Percentiles rank a stretch among this genome's conserved stretches.
These are phyloP conservation scores for Amanita molliuscula DNA, from an alignment of 768 basidiomycete species.

Conservation along the genomic window DNA sequence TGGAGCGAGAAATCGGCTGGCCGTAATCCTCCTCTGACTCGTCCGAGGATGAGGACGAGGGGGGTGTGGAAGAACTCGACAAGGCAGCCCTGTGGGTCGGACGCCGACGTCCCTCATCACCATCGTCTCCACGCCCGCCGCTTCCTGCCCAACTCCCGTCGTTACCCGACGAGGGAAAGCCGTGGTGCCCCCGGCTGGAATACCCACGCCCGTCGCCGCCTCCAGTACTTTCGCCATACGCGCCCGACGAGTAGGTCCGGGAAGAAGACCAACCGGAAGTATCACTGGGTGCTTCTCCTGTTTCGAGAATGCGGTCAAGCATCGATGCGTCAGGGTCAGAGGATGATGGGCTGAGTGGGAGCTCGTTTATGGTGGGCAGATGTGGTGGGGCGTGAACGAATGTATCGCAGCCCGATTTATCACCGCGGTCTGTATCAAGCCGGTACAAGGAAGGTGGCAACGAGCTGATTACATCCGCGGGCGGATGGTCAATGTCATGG, in stretches of 20 bases:
- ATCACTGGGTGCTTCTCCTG: conserved; percentile 9
- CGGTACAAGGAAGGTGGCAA: neutral
- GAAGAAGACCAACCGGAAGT: conserved; percentile 14
- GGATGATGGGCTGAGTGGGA: neutral
- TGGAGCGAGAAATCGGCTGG: conserved; percentile 15
- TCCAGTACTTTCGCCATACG: conserved; percentile 4
- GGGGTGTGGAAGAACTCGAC: conserved; percentile 23
- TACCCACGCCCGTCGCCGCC: conserved; percentile 5
- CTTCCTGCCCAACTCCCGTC: conserved; percentile 14
- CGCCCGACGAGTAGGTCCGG: neutral
- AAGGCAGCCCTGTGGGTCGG: conserved; percentile 18
- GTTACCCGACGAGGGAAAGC: conserved; percentile 10
- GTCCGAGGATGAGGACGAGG: conserved; percentile 32
- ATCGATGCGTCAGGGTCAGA: neutral
- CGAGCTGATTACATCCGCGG: neutral
- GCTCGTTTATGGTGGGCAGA: neutral
- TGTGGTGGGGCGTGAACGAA: neutral
- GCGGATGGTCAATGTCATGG: neutral
- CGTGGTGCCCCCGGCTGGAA: conserved; percentile 9
- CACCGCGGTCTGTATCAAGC: neutral
- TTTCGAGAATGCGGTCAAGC: neutral
- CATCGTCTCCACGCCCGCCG: conserved; percentile 23
- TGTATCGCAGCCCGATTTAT: neutral
- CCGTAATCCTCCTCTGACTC: conserved; percentile 32
- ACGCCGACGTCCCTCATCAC: conserved; percentile 25